These are phyloP conservation scores for Chalciporus piperatoides DNA, from an alignment of 1,284 basidiomycete genomes.

Conservation along the genomic window DNA sequence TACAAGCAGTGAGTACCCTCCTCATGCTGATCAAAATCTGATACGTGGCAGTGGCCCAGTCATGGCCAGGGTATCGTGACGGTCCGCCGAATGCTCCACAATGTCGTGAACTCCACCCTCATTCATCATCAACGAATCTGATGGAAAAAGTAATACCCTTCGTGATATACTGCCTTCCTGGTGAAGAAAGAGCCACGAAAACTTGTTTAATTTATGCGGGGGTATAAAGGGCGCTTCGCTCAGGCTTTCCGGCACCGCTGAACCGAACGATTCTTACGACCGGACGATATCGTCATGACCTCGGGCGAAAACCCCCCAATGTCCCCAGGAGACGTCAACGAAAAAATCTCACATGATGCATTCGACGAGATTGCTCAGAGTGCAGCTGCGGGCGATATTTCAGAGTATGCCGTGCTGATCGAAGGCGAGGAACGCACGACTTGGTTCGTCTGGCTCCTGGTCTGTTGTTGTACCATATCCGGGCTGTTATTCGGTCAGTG, in stretches of 20 bases:
- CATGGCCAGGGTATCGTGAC: too few relatives aligned
- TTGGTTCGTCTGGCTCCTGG: conserved; percentile 69
- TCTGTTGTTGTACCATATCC: conserved; percentile 66
- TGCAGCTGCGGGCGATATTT: conserved; percentile 45
- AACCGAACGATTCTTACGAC: background rate
- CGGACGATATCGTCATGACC: conserved; percentile 9
- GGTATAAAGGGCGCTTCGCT: background rate
- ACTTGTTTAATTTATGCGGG: background rate
- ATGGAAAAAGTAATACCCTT: too few relatives aligned
- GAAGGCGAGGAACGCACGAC: conserved; percentile 69
- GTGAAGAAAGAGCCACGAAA: background rate
- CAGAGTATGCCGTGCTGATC: conserved; percentile 58
- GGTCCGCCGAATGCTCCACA: too few relatives aligned
- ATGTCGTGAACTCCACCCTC: too few relatives aligned
- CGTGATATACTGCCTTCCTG: background rate
- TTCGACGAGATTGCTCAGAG: conserved; percentile 17
- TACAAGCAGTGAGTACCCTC: too few relatives aligned
- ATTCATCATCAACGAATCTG: too few relatives aligned
- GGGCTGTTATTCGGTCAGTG: conserved; percentile 72
- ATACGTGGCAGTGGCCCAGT: too few relatives aligned
- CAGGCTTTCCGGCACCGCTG: background rate
- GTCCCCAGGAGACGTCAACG: background rate
- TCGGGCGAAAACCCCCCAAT: background rate
- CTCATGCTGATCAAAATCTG: too few relatives aligned
- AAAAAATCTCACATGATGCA: conserved; percentile 3